These are phyloP conservation scores for Aspergillus ochraceus DNA, from an alignment of 2,329 filamentous ascomycete species.

Conservation along the genomic window DNA sequence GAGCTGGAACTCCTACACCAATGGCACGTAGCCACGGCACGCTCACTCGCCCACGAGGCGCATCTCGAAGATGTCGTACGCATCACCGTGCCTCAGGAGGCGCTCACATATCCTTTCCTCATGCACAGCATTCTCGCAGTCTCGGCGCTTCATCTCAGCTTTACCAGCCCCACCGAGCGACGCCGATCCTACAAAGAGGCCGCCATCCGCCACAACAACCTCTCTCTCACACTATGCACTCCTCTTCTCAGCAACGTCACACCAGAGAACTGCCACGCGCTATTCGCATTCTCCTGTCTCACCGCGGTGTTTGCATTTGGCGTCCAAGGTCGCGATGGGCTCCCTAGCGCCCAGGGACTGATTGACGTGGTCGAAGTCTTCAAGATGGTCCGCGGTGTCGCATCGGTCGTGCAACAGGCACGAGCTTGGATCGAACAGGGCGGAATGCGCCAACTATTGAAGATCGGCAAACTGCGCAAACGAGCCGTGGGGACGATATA, in stretches of 20 bases:
- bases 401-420: slow-evolving; percentile 10
- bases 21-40: slow-evolving; percentile 11
- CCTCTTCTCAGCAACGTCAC: slow-evolving; percentile 10
- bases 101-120: slow-evolving; percentile 8
- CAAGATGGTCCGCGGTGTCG: slow-evolving; percentile 8
- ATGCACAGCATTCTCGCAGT: slow-evolving; percentile 16
- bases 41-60: background rate
- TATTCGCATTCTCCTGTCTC: slow-evolving; percentile 14
- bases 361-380: slow-evolving; percentile 12
- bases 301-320: slow-evolving; percentile 10
- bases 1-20: slow-evolving; percentile 16
- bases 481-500: background rate
- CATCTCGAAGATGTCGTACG: slow-evolving; percentile 6
- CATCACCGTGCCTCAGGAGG: slow-evolving; percentile 6
- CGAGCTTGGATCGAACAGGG: slow-evolving; percentile 14
- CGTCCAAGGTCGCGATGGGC: background rate
- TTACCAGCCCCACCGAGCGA: background rate
- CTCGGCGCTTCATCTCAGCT: slow-evolving; percentile 9
- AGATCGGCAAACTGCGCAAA: background rate
- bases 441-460: slow-evolving; percentile 3
- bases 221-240: slow-evolving; percentile 8
- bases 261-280: slow-evolving; percentile 11
- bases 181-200: slow-evolving; percentile 4
- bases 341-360: background rate
- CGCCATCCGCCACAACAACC: slow-evolving; percentile 12